Evolutionary conservation across 2,329 filamentous ascomycete genomes (phyloP), one percentile per base, ranked within the genome.

Genomic region (Capronia epimyces): DNA sequence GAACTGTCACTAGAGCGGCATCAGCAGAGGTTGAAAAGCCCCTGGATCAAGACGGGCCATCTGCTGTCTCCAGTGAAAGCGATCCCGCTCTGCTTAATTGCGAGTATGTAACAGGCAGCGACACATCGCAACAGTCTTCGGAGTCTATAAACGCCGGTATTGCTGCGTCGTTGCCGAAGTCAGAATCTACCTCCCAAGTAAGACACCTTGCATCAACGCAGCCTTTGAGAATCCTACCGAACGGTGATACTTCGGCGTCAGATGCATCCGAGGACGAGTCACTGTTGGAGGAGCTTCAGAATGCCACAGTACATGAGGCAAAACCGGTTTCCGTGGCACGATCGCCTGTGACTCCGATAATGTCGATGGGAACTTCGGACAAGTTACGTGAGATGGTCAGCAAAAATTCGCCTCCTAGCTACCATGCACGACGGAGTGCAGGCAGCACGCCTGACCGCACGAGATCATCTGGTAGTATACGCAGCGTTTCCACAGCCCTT

Each of bases 281-380:
- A 13, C 79, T 90, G 56, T 86, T 94, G 79, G 86, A 94, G 50
- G 89, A 95, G 69, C 71, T 95, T 49, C 86, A 88, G 61, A 86
- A 81, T 49, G 89, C 89, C 22, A 89, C 85, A 1, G 73, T 95
- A 15, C 79, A 93, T 64, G 82, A 95, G 70, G 89, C 89, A n/a
- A 85, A 84, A 64, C 84, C 87, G 1, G 81, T 94, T 57, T 78
- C 79, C 1, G 82, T 93, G 7, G 82, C 86, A 18, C 90, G 89
- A 66, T 89, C 89, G n/a, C 87, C 89, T n/a, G 80, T 86, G 36
- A 84, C 80, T 12, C 79, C 86, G 0, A 77, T 82, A 46, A 80
- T 81, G 57, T 69, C 75, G 25, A 66, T 62, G 47, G 63, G 53
- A 31, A 55, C 50, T 27, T 52, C 53, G 7, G 57, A 59, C 44